phyloP scores from a whole-genome alignment of 129 eudicot genomes.

The Rutidosis leptorrhynchoides region DNA sequence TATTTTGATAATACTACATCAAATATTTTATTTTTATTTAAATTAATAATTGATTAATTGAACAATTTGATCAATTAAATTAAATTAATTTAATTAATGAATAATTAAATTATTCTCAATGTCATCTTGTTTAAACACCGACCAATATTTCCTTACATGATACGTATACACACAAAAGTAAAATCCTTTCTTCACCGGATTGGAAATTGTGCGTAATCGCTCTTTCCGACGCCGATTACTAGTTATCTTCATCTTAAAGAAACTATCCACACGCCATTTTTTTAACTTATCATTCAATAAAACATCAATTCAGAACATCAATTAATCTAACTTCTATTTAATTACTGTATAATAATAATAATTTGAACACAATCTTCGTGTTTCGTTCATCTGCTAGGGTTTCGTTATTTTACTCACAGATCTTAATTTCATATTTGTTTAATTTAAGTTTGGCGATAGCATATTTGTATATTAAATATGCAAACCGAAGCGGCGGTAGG shows the following conservation, averaged over 20 bases:
- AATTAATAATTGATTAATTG: too few species aligned
- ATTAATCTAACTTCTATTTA: not conserved
- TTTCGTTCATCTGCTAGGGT: constrained; percentile 22
- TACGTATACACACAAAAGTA: constrained; percentile 12
- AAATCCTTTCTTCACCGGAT: not conserved
- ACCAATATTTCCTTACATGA: constrained; percentile 25
- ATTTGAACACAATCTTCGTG: not conserved
- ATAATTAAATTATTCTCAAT: too few species aligned
- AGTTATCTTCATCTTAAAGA: constrained; percentile 25
- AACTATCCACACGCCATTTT: constrained; percentile 18
- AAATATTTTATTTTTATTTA: too few species aligned
- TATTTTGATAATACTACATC: too few species aligned
- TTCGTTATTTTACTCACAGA: constrained; percentile 20
- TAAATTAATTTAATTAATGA: too few species aligned
- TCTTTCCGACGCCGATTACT: constrained; percentile 3
- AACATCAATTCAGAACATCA: not conserved
- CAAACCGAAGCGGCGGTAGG: constrained; percentile 87
- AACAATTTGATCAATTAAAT: too few species aligned
- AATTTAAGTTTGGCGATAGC: not conserved
- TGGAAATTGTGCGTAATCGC: not conserved
- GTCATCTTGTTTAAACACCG: constrained; percentile 15
- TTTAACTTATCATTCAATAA: not conserved
- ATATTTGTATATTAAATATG: constrained; percentile 46
- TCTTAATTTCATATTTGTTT: constrained; percentile 8
- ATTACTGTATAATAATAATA: not conserved